phyloP scores from a whole-genome alignment of 495 filamentous ascomycete genomes.

The Penicillium waksmanii region DNA sequence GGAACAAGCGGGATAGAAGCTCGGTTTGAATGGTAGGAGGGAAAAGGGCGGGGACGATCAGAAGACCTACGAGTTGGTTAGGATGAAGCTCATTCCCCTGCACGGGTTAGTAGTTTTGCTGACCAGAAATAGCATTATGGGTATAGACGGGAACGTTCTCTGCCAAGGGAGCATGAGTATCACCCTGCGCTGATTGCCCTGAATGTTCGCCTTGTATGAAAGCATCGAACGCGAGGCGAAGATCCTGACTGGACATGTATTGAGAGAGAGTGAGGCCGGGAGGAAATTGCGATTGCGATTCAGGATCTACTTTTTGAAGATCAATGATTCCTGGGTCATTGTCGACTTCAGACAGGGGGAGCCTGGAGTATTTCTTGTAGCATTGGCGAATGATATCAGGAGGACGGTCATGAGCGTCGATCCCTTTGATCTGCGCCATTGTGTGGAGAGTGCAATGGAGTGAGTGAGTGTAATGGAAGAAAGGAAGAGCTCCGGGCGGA shows the following conservation, averaged over 20 bases:
- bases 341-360: slow-evolving; percentile 46
- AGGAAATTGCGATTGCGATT: slow-evolving; percentile 28
- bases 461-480: neutral
- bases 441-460: neutral
- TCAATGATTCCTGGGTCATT: slow-evolving; percentile 55
- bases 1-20: slow-evolving; percentile 71
- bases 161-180: slow-evolving; percentile 29
- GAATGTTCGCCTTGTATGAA: slow-evolving; percentile 31
- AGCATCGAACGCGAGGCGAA: slow-evolving; percentile 40
- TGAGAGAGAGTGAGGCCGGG: slow-evolving; percentile 30
- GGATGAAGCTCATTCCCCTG: slow-evolving; percentile 17
- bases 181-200: slow-evolving; percentile 13
- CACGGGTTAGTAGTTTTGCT: slow-evolving; percentile 31
- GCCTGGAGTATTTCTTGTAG: slow-evolving; percentile 67
- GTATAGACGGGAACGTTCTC: slow-evolving; percentile 52
- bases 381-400: slow-evolving; percentile 63
- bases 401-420: slow-evolving; percentile 73
- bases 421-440: slow-evolving; percentile 49
- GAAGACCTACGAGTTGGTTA: slow-evolving; percentile 61
- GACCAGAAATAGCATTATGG: slow-evolving; percentile 46
- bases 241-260: slow-evolving; percentile 36
- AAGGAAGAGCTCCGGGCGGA: slow-evolving; percentile 2
- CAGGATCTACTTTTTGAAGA: slow-evolving; percentile 40
- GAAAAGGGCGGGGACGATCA: slow-evolving; percentile 73
- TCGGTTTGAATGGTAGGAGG: slow-evolving; percentile 66